phyloP scores from a whole-genome alignment of 78 protist species.

The Dictyostelium discoideum region DNA sequence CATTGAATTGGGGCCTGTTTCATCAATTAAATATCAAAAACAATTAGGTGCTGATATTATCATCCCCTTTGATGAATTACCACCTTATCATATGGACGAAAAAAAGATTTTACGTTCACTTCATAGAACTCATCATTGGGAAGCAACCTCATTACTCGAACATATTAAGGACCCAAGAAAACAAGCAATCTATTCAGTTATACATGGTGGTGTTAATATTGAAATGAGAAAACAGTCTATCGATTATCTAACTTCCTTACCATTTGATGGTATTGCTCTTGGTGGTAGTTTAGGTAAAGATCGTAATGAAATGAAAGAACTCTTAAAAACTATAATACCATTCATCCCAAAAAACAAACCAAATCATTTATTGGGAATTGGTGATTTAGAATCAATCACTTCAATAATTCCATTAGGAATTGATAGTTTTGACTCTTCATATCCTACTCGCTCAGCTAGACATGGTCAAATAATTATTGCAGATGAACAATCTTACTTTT shows the following conservation, averaged over 20 bases:
- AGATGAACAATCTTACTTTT: not conserved
- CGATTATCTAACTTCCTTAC: constrained; percentile 51
- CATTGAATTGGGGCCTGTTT: constrained; percentile 78
- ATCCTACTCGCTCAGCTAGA: constrained; percentile 88
- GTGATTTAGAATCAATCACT: constrained; percentile 63
- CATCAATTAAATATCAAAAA: constrained; percentile 84
- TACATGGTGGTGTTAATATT: constrained; percentile 89
- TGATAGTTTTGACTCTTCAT: constrained; percentile 90
- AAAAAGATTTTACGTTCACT: constrained; percentile 58
- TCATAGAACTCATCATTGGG: constrained; percentile 92
- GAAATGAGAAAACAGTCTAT: constrained; percentile 69
- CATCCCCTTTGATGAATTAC: constrained; percentile 90
- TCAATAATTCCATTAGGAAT: constrained; percentile 80
- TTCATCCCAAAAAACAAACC: constrained; percentile 69
- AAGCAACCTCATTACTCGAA: constrained; percentile 60
- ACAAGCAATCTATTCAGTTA: constrained; percentile 89
- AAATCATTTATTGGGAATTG: constrained; percentile 88
- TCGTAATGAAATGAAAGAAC: constrained; percentile 65
- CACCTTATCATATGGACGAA: constrained; percentile 75
- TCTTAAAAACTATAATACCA: constrained; percentile 52
- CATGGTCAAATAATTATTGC: constrained; percentile 51
- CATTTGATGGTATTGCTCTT: constrained; percentile 87
- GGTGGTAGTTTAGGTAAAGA: constrained; percentile 89
- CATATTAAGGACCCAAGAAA: constrained; percentile 80
- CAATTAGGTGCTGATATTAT: constrained; percentile 88